A percentile compares a stretch with the other conserved stretches of the same genome.
These are phyloP conservation scores for Sporormia fimetaria DNA, from an alignment of 495 filamentous ascomycete genomes.

Conservation along the genomic window DNA sequence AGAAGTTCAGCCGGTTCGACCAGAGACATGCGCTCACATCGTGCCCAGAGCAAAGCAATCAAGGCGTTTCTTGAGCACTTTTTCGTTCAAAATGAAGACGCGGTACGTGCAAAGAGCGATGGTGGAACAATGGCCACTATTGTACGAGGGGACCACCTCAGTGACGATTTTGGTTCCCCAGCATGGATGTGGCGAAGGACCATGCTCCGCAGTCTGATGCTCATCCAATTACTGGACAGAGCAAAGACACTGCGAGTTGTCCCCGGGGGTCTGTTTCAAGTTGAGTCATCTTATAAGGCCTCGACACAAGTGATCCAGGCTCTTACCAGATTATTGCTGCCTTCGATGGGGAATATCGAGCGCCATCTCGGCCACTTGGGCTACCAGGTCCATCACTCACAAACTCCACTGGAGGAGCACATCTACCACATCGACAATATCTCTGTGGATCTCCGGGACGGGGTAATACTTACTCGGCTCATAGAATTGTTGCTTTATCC, in stretches of 20 bases:
- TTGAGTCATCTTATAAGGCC: slow-evolving; percentile 44
- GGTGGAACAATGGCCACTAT: slow-evolving; percentile 24
- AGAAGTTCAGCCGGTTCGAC: slow-evolving; percentile 21
- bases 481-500: slow-evolving; percentile 49
- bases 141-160: slow-evolving; percentile 21
- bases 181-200: slow-evolving; percentile 44
- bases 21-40: slow-evolving; percentile 18
- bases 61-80: slow-evolving; percentile 47
- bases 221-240: slow-evolving; percentile 49
- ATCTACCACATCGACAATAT: slow-evolving; percentile 48
- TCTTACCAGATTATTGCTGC: slow-evolving; percentile 43
- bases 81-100: slow-evolving; percentile 50
- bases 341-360: slow-evolving; percentile 48
- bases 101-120: slow-evolving; percentile 24
- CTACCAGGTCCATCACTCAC: slow-evolving; percentile 43
- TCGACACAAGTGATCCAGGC: slow-evolving; percentile 44
- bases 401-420: slow-evolving; percentile 50
- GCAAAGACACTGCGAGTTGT: slow-evolving; percentile 35
- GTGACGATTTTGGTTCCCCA: slow-evolving; percentile 33
- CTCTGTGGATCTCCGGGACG: slow-evolving; percentile 54
- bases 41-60: slow-evolving; percentile 35
- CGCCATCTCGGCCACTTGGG: slow-evolving; percentile 46
- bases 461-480: slow-evolving; percentile 47
- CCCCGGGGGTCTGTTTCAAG: slow-evolving; percentile 37
- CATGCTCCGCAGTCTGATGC: slow-evolving; percentile 49